Evolutionary conservation across 1,139 yeast genomes (phyloP), one percentile per base, ranked within the genome.

Genomic region (Hyphopichia buzzinii): DNA sequence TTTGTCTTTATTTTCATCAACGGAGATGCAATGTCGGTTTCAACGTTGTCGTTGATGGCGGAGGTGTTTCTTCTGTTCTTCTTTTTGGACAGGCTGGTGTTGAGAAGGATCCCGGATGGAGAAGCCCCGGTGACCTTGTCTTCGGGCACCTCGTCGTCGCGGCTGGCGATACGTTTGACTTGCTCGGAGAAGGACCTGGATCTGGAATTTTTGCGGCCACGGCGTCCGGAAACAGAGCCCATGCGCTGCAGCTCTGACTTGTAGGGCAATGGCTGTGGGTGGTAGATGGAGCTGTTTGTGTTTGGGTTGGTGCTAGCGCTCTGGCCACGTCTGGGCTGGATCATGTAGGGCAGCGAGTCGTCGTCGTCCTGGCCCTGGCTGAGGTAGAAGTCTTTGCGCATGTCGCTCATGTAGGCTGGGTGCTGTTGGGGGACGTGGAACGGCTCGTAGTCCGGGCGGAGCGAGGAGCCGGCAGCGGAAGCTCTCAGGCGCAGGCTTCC

Each of bases 101-200:
- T 30, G 32, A 38, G 26, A 12, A 47, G 38, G 30, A 46, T 47
- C 7, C 48, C 44, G 10, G 39, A 35, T 10, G 34, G 30, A 8
- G 42, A 15, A 8, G 39, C 31, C 4, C 39, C 35, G 8, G 6
- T 6, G 23, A 7, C 10, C 23, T 19, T 19, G 23, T 30, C 33
- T 5, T 30, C 33, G 11, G 16, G 6, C 4, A 14, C 24, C 23
- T 28, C 36, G 14, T 15, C 12, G 28, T 55, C 62, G 34, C 46
- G 55, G 36, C 54, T 44, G 12, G 58, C 55, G n/a, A 58, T 43
- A n/a, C 52, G 46, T 36, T 47, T 55, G 5, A 57, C 56, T 34
- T 60, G 67, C 25, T 59, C 66, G 33, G 58, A 42, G 32, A 68
- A 55, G 6, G 74, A 65, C 26, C 61, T 65, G 5, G 69, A 53